Evolutionary conservation across 2,329 filamentous ascomycete species (phyloP).

Genomic region (Penicillium paneum): DNA sequence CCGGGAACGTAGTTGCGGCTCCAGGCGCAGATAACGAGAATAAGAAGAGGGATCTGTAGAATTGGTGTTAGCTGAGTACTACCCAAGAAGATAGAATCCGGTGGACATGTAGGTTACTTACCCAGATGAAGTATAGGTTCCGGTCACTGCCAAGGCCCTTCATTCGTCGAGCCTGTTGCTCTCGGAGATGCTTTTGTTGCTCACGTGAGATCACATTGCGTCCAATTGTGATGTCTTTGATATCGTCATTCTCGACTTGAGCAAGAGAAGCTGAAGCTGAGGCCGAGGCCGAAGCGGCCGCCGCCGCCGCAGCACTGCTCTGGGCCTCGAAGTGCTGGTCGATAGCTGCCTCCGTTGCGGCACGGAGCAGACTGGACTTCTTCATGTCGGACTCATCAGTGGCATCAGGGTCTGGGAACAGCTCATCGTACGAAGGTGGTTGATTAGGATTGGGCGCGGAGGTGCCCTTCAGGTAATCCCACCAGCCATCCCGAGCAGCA

Average conservation of each 20-base stretch:
- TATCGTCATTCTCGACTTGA: slow-evolving; percentile 33
- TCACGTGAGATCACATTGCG: slow-evolving; percentile 43
- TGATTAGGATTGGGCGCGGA: slow-evolving; percentile 48
- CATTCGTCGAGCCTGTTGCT: slow-evolving; percentile 47
- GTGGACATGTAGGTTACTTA: slow-evolving; percentile 31
- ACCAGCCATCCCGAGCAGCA: slow-evolving; percentile 58
- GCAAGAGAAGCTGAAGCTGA: slow-evolving; percentile 13
- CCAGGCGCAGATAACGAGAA: slow-evolving; percentile 47
- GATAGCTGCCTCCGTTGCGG: slow-evolving; percentile 44
- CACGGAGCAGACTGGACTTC: slow-evolving; percentile 42
- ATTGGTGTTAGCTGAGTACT: slow-evolving; percentile 7
- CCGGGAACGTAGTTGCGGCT: slow-evolving; percentile 43
- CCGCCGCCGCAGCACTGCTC: slow-evolving; percentile 24
- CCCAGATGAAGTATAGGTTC: slow-evolving; percentile 55
- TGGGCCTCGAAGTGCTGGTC: slow-evolving; percentile 46
- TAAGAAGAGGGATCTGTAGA: slow-evolving; percentile 46
- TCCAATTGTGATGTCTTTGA: slow-evolving; percentile 44
- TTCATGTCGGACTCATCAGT: slow-evolving; percentile 41
- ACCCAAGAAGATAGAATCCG: slow-evolving; percentile 13
- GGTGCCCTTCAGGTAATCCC: slow-evolving; percentile 60
- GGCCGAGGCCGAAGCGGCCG: slow-evolving; percentile 14
- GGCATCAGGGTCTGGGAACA: slow-evolving; percentile 57
- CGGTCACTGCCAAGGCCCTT: slow-evolving; percentile 50
- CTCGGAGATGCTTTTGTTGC: slow-evolving; percentile 47
- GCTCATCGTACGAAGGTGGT: slow-evolving; percentile 75